A percentile compares a stretch with the other conserved stretches of the same genome.
Evolutionary conservation across 2,329 filamentous ascomycete species (phyloP).

Genomic region (Dothiorella sarmentorum): DNA sequence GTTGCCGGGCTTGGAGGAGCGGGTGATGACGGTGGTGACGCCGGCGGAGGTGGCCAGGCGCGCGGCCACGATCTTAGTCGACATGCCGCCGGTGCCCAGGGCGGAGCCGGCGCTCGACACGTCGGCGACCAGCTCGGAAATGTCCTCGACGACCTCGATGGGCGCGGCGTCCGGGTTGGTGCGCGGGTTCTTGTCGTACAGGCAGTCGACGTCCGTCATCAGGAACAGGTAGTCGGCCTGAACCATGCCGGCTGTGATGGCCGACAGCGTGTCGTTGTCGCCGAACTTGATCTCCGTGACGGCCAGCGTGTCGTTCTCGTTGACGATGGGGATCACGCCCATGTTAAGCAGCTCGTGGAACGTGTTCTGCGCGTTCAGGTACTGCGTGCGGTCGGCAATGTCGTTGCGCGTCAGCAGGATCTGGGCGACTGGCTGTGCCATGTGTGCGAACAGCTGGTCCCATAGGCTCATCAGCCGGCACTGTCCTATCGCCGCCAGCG

Average conservation of each 20-base stretch:
- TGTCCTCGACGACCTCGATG: conserved; percentile 91
- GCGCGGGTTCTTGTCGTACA: conserved; percentile 94
- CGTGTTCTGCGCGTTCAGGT: conserved; percentile 94
- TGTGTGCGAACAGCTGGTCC: conserved; percentile 86
- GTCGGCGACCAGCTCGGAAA: conserved; percentile 76
- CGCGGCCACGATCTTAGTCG: conserved; percentile 93
- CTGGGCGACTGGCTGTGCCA: conserved; percentile 88
- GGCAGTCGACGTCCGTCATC: conserved; percentile 97
- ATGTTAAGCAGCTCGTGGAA: conserved; percentile 86
- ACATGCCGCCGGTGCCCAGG: conserved; percentile 93
- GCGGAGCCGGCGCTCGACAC: conserved; percentile 86
- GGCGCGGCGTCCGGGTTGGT: conserved; percentile 79
- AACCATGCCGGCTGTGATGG: conserved; percentile 95
- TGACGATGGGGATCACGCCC: conserved; percentile 97
- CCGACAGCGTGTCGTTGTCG: conserved; percentile 95
- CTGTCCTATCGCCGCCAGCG: conserved; percentile 92
- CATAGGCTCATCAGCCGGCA: conserved; percentile 92
- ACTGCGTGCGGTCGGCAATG: conserved; percentile 93
- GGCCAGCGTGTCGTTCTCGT: conserved; percentile 95
- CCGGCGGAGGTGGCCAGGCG: conserved; percentile 88
- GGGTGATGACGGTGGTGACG: conserved; percentile 92
- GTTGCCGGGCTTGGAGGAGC: conserved; percentile 89
- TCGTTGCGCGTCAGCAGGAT: conserved; percentile 92
- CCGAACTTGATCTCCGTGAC: conserved; percentile 99
- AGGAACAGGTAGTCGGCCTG: conserved; percentile 95